Evolutionary conservation across 2,329 filamentous ascomycete species (phyloP), one percentile per base, ranked within the genome.

Genomic region (Coniochaeta prunicola): DNA sequence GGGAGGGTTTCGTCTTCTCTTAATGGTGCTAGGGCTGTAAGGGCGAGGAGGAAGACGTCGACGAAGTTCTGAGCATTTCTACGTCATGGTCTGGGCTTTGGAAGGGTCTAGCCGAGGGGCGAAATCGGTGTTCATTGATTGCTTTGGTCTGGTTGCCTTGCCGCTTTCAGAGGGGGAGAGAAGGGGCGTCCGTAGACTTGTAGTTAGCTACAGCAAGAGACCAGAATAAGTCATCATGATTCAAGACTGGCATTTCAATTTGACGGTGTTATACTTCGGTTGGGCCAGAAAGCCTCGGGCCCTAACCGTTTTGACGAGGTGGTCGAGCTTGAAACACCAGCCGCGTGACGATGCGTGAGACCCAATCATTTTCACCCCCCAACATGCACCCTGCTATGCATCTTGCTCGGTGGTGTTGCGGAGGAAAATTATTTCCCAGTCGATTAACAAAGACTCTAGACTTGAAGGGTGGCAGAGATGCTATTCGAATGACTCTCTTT

Each of bases 11-110:
- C 21, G 21, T 55, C 53, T 4, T 38, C 31, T 15, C 12, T 31
- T 30, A 19, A 38, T 34, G 33, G n/a, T 28, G 15, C 6, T 7
- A 56, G 21, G 56, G n/a, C 24, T 45, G 56, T 13, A 21, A 8
- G 21, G 30, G 34, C 17, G n/a, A 34, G 56, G 56, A 58, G 56
- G 42, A 58, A 58, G 56, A 28, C 31, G 26, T 53, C 28, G 2
- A 42, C 31, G 12, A 58, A 31, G 42, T 34, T 53, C 38, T 58
- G 42, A 58, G 5, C n/a, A n/a, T n/a, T n/a, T n/a, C n/a, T n/a
- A n/a, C n/a, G 56, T n/a, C 19, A 21, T 50, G 45, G 19, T 30
- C n/a, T 28, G 24, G 36, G 9, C 5, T 5, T 13, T 6, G 13
- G 24, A 26, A 26, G 45, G 26, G n/a, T n/a, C 17, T 26, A 6